Conservation (phyloP, 305 asterid species). For the Lippia alba region DNA sequence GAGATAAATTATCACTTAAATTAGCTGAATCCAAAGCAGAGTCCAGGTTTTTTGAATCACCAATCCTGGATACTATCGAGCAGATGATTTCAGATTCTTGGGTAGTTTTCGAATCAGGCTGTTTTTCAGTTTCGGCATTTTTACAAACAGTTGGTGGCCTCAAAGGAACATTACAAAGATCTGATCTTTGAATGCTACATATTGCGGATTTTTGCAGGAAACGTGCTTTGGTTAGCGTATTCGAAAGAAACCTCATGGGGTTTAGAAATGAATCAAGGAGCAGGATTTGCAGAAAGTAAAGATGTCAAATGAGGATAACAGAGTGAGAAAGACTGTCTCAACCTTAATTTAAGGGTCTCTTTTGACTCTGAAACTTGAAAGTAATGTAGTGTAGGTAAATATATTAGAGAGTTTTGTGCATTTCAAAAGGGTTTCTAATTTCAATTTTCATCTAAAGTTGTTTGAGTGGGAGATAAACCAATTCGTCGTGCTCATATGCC, state of each 20-base stretch:
- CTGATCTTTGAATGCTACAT: conserved; percentile 12
- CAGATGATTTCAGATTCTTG: conserved; percentile 62
- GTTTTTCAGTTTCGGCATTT: conserved; percentile 41
- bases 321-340: too few species aligned
- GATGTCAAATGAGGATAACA: background rate
- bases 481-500: too few species aligned
- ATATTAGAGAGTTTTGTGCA: conserved; percentile 17
- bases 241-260: conserved; percentile 7
- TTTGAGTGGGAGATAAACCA: too few species aligned
- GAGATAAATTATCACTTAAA: conserved; percentile 40
- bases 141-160: conserved; percentile 24
- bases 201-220: conserved; percentile 23
- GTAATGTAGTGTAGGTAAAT: background rate
- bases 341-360: too few species aligned
- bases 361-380: too few species aligned
- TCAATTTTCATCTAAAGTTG: too few species aligned
- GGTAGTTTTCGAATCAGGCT: conserved; percentile 38
- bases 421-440: too few species aligned
- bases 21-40: conserved; percentile 44
- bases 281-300: background rate
- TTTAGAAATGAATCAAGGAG: background rate
- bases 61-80: conserved; percentile 45
- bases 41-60: conserved; percentile 42
- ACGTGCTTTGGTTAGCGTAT: conserved; percentile 13
- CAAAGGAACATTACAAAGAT: conserved; percentile 27